A percentile compares a stretch with the other conserved stretches of the same genome.
These are phyloP conservation scores for Thalassiosira ordinaria DNA, from an alignment of 352 stramenopile genomes.

Conservation along the genomic window DNA sequence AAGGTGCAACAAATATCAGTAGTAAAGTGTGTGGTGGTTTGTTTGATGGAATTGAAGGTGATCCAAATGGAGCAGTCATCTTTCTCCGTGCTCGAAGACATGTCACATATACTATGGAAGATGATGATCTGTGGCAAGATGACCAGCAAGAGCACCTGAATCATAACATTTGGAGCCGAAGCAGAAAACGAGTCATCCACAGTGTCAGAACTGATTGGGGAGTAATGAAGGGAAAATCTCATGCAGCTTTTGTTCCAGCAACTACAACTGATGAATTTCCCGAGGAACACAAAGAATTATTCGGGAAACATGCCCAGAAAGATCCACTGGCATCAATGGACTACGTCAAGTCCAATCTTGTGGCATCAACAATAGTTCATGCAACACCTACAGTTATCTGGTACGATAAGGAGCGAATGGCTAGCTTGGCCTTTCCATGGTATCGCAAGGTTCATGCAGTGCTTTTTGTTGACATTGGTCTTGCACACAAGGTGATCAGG, in stretches of 20 bases:
- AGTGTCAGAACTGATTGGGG: constrained; percentile 51
- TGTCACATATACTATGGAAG: constrained; percentile 23
- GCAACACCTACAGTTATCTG: constrained; percentile 68
- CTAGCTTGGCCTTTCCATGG: constrained; percentile 71
- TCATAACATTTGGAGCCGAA: constrained; percentile 21
- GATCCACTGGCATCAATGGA: constrained; percentile 31
- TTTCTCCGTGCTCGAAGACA: constrained; percentile 32
- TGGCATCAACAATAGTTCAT: constrained; percentile 53
- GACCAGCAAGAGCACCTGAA: constrained; percentile 2
- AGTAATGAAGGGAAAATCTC: constrained; percentile 26
- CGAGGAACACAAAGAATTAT: constrained; percentile 6
- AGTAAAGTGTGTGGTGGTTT: constrained; percentile 21
- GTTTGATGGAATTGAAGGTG: constrained; percentile 12
- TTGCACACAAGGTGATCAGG: constrained; percentile 24
- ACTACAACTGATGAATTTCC: neutral
- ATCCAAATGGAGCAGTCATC: constrained; percentile 28
- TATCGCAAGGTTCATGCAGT: constrained; percentile 68
- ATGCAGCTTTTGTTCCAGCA: constrained; percentile 32
- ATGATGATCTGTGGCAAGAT: neutral
- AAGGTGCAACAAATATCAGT: neutral
- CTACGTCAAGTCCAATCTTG: constrained; percentile 40
- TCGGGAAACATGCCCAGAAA: constrained; percentile 16
- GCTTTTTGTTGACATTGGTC: constrained; percentile 68
- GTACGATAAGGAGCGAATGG: constrained; percentile 65
- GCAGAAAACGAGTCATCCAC: constrained; percentile 18